Evolutionary conservation across 2,329 filamentous ascomycete species (phyloP), one percentile per base, ranked within the genome.

Genomic region (Colletotrichum sidae): DNA sequence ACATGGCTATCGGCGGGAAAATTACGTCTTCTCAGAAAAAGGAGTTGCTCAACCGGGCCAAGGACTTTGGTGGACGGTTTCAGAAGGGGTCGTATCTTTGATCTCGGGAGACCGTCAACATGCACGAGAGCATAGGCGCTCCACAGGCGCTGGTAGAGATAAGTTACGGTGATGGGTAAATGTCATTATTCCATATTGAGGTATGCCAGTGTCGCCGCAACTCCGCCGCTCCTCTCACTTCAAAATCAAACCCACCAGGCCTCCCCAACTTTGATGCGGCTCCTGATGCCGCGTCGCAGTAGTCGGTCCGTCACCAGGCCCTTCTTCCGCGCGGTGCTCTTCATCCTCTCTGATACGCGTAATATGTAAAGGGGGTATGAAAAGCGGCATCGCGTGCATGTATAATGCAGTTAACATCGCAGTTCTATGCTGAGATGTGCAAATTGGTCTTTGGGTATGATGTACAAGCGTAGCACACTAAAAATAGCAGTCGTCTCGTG

Each of bases 31-130:
- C 89, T 41, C 90, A 97, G 80, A 88, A 90, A 70, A 88, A 88
- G 71, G 92, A 97, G 70, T 81, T 98, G 81, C 76, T 97, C 65
- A 91, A 87, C 69, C 91, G 91, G 74, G 92, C 93, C 5, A 87
- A 89, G 13, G 91, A 94, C 72, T 97, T 97, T 78, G 90, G 91
- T 4, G 90, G 90, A 1, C 84, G 93, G 53, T 97, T 97, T 73
- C 87, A 89, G 15, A 91, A 92, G 69, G 94, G 94, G n/a, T 88
- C 82, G 15, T 90, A 83, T 70, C 72, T 90, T 63, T 89, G 71
- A 76, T 25, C 10, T 46, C 25, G 25, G 25, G 25, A 25, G 25
- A 25, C 25, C 25, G 25, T 25, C 2, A 25, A 25, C 25, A 25
- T 25, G 25, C 25, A 25, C 25, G 25, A 25, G 25, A 5, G 4